These are phyloP conservation scores for Vitis hybrid DNA, from an alignment of 177 flowering plant genomes.

Conservation along the genomic window DNA sequence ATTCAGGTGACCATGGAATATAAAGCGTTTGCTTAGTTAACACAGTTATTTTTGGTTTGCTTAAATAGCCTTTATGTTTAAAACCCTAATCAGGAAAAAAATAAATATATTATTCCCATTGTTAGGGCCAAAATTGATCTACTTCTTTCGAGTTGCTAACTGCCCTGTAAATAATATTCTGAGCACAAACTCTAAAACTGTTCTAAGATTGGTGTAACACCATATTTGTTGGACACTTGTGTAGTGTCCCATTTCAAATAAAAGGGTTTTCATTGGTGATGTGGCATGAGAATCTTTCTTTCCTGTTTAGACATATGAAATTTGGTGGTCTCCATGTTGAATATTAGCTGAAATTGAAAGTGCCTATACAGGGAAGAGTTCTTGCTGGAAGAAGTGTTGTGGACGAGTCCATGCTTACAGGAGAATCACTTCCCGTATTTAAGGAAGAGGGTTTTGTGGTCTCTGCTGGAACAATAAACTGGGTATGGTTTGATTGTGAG, in stretches of 20 bases:
- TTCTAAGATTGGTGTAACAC: background rate
- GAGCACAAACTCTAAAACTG: background rate
- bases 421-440: slow-evolving; percentile 94
- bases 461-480: slow-evolving; percentile 93
- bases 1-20: background rate
- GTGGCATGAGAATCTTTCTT: background rate
- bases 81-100: too few relatives aligned
- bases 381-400: slow-evolving; percentile 93
- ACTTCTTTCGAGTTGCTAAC: too few relatives aligned
- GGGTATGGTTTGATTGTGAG: slow-evolving; percentile 51
- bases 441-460: slow-evolving; percentile 76
- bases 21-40: too few relatives aligned
- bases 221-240: background rate
- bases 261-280: background rate
- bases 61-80: too few relatives aligned
- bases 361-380: slow-evolving; percentile 72
- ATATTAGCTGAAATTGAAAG: slow-evolving; percentile 12
- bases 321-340: background rate
- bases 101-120: too few relatives aligned
- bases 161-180: background rate
- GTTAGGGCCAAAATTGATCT: too few relatives aligned
- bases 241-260: background rate
- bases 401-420: slow-evolving; percentile 98
- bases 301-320: background rate
- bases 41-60: too few relatives aligned